Evolutionary conservation across 768 basidiomycete species (phyloP).

Genomic region (Naematelia aurantialba): DNA sequence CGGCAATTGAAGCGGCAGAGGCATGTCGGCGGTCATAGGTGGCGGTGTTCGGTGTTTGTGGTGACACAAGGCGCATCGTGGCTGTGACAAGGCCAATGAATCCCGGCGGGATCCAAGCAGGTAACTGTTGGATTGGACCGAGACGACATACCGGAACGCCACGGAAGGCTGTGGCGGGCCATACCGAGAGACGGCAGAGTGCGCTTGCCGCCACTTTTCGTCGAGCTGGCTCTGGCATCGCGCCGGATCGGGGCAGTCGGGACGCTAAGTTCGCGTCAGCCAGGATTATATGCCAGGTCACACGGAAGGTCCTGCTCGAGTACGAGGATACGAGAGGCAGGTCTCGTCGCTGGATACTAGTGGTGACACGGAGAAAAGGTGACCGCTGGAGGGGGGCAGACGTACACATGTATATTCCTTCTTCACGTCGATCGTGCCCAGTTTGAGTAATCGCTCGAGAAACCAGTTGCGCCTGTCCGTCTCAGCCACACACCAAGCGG

Average conservation of each 20-base stretch:
- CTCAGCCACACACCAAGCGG: background rate
- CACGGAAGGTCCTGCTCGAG: too few relatives aligned
- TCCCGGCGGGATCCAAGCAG: too few relatives aligned
- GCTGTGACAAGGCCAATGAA: too few relatives aligned
- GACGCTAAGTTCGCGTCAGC: conserved; percentile 56
- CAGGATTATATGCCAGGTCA: too few relatives aligned
- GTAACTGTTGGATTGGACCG: too few relatives aligned
- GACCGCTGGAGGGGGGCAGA: background rate
- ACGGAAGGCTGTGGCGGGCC: conserved; percentile 53
- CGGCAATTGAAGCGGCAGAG: too few relatives aligned
- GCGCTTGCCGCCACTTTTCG: conserved; percentile 90
- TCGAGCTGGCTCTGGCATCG: conserved; percentile 78
- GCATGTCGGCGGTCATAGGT: too few relatives aligned
- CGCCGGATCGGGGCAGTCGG: conserved; percentile 74
- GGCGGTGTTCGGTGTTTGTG: too few relatives aligned
- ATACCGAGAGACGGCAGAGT: conserved; percentile 79
- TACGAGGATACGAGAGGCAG: too few relatives aligned
- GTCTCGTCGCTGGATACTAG: background rate
- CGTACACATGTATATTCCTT: conserved; percentile 90
- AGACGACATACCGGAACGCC: conserved; percentile 28
- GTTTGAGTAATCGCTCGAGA: conserved; percentile 85
- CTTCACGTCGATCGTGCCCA: conserved; percentile 77
- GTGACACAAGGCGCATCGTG: too few relatives aligned
- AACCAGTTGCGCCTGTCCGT: conserved; percentile 79
- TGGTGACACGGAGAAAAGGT: conserved; percentile 35